These are phyloP conservation scores for Cladochytrium replicatum DNA, from an alignment of 192 early-diverging fungal species.

Conservation along the genomic window DNA sequence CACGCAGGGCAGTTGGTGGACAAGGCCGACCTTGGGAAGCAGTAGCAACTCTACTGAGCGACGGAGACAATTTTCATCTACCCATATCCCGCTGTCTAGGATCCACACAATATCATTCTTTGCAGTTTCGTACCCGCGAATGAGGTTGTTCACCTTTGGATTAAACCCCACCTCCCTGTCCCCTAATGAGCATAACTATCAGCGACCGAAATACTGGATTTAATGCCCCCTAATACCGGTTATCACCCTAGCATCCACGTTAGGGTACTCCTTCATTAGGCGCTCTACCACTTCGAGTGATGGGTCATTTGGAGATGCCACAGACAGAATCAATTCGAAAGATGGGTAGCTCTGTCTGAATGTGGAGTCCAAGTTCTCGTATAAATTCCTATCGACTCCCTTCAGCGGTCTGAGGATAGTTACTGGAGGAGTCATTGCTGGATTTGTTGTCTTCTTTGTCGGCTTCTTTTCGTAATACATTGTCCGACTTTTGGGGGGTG, in stretches of 20 bases:
- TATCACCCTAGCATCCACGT: slow-evolving; percentile 64
- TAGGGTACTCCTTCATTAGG: slow-evolving; percentile 60
- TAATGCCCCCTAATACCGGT: slow-evolving; percentile 46
- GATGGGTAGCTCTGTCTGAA: slow-evolving; percentile 82
- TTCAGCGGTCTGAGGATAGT: slow-evolving; percentile 91
- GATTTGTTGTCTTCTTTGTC: too few species aligned
- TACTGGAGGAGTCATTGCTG: too few species aligned
- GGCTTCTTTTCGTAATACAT: too few species aligned
- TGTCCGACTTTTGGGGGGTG: too few species aligned
- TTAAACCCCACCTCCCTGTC: slow-evolving; percentile 72
- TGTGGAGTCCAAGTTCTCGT: slow-evolving; percentile 70
- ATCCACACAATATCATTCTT: slow-evolving; percentile 91
- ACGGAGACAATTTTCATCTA: slow-evolving; percentile 63
- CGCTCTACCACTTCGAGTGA: slow-evolving; percentile 60
- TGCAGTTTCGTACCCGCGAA: slow-evolving; percentile 65
- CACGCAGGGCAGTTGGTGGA: slow-evolving; percentile 90
- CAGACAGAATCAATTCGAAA: slow-evolving; percentile 84
- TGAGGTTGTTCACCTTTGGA: slow-evolving; percentile 94
- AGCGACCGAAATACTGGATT: slow-evolving; percentile 5
- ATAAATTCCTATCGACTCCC: slow-evolving; percentile 77
- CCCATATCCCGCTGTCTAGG: slow-evolving; percentile 82
- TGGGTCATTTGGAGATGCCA: slow-evolving; percentile 77
- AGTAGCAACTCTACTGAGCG: slow-evolving; percentile 72
- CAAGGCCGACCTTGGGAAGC: slow-evolving; percentile 67
- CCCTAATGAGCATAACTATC: slow-evolving; percentile 36